Percentiles rank a stretch among this genome's conserved stretches.
Conservation (phyloP, 2,329 filamentous ascomycete species). For the Akanthomyces lecanii region DNA sequence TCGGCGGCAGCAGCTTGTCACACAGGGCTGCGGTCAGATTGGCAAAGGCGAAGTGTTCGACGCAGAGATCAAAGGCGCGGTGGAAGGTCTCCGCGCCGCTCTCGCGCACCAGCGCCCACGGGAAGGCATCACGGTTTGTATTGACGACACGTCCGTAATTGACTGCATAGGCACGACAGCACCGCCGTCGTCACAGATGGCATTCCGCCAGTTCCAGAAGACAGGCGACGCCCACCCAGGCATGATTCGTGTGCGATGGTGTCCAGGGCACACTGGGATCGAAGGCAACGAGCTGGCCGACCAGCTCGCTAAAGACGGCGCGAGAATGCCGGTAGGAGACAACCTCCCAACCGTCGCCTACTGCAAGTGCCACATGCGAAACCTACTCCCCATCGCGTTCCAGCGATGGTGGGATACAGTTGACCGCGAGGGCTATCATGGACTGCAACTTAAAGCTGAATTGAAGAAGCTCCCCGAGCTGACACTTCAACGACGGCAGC, state of each 20-base stretch:
- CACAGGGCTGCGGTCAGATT: too few species aligned
- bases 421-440: too few species aligned
- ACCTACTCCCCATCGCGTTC: background rate
- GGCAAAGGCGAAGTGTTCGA: too few species aligned
- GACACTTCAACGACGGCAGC: too few species aligned
- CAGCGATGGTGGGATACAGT: too few species aligned
- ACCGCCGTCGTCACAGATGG: slow-evolving; percentile 1
- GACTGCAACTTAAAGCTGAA: too few species aligned
- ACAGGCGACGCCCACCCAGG: background rate
- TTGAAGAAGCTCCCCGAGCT: too few species aligned
- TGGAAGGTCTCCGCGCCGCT: too few species aligned
- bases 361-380: slow-evolving; percentile 1
- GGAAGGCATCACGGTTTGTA: slow-evolving; percentile 5
- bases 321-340: background rate
- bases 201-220: slow-evolving; percentile 7
- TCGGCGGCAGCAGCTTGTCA: too few species aligned
- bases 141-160: slow-evolving; percentile 13
- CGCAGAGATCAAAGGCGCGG: too few species aligned
- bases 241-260: slow-evolving; percentile 7
- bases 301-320: slow-evolving; percentile 16
- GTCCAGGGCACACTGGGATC: slow-evolving; percentile 4
- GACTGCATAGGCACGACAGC: slow-evolving; percentile 7
- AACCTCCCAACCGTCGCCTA: background rate
- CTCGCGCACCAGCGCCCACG: background rate
- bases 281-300: too few species aligned